Evolutionary conservation across 129 eudicot genomes (phyloP).

Genomic region (Saussurea involucrata): DNA sequence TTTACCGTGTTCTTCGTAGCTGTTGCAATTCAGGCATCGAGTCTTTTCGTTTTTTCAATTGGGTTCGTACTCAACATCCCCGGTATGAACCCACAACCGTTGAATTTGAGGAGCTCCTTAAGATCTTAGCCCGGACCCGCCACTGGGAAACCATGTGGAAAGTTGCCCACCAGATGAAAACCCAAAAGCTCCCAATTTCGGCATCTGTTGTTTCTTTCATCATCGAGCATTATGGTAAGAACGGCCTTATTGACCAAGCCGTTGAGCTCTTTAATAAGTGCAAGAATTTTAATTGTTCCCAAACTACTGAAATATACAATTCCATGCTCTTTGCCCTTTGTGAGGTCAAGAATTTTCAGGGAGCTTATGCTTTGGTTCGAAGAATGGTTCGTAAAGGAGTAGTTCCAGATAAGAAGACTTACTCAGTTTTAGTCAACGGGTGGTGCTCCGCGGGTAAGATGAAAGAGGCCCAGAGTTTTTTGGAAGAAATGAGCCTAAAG

Average conservation of each 20-base stretch:
- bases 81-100: slow-evolving; percentile 80
- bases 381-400: slow-evolving; percentile 77
- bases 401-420: slow-evolving; percentile 74
- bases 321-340: slow-evolving; percentile 79
- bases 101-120: slow-evolving; percentile 84
- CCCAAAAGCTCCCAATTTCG: slow-evolving; percentile 52
- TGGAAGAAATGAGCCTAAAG: slow-evolving; percentile 87
- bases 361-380: slow-evolving; percentile 79
- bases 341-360: slow-evolving; percentile 87
- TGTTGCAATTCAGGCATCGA: slow-evolving; percentile 61
- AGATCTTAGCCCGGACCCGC: slow-evolving; percentile 58
- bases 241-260: slow-evolving; percentile 75
- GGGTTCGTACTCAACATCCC: slow-evolving; percentile 79
- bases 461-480: slow-evolving; percentile 82
- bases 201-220: slow-evolving; percentile 64
- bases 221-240: slow-evolving; percentile 75
- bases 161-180: slow-evolving; percentile 64
- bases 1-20: slow-evolving; percentile 79
- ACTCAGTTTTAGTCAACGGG: slow-evolving; percentile 73
- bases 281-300: slow-evolving; percentile 58
- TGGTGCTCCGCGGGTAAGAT: slow-evolving; percentile 97
- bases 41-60: slow-evolving; percentile 84
- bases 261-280: slow-evolving; percentile 75
- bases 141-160: slow-evolving; percentile 99
- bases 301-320: slow-evolving; percentile 68